Evolutionary conservation across 306 rosid species (phyloP), one percentile per base, ranked within the genome.

Genomic region (Cyclanthera cordifolia): DNA sequence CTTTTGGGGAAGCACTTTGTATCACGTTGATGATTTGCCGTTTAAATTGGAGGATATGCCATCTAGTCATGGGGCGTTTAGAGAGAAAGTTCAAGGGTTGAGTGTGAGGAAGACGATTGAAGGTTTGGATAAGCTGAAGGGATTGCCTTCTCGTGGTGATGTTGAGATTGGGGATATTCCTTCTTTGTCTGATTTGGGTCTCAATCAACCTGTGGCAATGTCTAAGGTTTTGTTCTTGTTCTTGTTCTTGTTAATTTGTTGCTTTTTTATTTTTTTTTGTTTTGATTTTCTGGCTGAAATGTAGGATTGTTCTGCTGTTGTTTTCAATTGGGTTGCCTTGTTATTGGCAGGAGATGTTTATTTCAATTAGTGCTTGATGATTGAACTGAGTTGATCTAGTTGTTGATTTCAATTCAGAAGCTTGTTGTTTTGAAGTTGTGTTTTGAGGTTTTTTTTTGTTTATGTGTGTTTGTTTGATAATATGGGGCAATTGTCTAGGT

Each of bases 1-100:
- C 81, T 88, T 83, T 41, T 90, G 99, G 99, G 99, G 99, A 3
- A 90, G 97, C 51, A 94, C 99, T 39, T 67, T 94, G 84, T 88
- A 79, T 57, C 99, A 94, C 57, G 34, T 76, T 43, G 97, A 94
- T 15, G 99, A 94, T 77, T 82, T 94, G 79, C 96, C 97, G 14
- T 90, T 90, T 48, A 69, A 82, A 15, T 51, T 94, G 81, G 99
- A 88, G 81, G 95, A 88, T 12, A 90, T 90, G 95, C 99, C 97
- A 4, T 72, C 96, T 0, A 86, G 85, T 47, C 84, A 90, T 48
- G 90, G 96, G 3, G 95, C 84, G 12, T 94, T 94, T 72, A 90
- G 84, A 73, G 97, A 90, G 81, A 85, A 76, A 66, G 86, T 87
- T 64, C 79, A 85, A 79, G 86, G 86, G 16, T 74, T 88, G 85